Evolutionary conservation across 805 yeast species (phyloP), one percentile per base, ranked within the genome.

Genomic region (Nakazawaea ernobii): DNA sequence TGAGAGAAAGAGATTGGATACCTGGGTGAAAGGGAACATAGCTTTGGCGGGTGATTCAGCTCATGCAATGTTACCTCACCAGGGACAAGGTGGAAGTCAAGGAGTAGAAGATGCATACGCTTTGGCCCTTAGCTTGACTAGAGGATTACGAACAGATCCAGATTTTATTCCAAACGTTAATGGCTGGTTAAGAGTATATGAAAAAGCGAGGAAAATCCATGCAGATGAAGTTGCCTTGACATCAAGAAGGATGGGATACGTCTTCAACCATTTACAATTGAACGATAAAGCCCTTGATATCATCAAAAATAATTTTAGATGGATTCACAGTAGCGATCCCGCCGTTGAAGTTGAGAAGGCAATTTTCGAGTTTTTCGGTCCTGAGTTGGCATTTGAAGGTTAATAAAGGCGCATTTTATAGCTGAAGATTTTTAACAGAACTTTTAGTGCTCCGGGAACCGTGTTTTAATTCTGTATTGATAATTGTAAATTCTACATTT

Each of bases 21-120:
- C 39, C 14, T 42, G 45, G 45, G 35, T 35, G 20, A 42, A 33
- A 14, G 45, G 45, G 26, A 42, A 28, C 3, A 38, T 30, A 8
- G 45, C 45, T n/a, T 42, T 42, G 29, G 27, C 35, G 5, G 45
- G 45, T 9, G 45, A 42, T 42, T 37, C 45, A 15, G 45, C 45
- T 6, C 45, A 42, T 33, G 26, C 45, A 10, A 32, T 42, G 15
- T 30, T 42, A 13, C 45, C 45, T 8, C 45, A 42, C 9, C 39
- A 33, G 32, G 45, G 45, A 11, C 45, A 42, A 35, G 45, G 45
- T 26, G 45, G 45, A 9, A 38, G 39, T n/a, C 45, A 42, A 28
- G 45, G 39, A 13, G 35, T 42, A 14, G 45, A 42, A 35, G 45
- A 42, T 33, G 45, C 33, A 20, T 36, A 32, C 7, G 45, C 45